Evolutionary conservation across 257 asterid genomes (phyloP), one percentile per base, ranked within the genome.

Genomic region (Rauvolfia tetraphylla): DNA sequence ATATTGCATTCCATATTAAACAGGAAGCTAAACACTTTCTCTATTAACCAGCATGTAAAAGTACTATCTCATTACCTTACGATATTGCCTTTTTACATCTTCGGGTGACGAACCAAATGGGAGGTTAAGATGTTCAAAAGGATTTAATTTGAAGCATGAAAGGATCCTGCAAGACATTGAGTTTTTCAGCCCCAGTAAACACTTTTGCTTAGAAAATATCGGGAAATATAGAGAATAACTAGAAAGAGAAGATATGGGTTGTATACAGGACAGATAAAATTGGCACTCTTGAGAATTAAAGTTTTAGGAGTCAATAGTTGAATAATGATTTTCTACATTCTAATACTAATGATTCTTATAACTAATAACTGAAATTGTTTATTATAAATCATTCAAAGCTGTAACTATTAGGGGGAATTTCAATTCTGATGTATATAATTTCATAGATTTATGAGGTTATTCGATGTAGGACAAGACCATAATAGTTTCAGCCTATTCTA

Each of bases 71-170:
- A 22, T 59, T 79, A 95, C 99, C 98, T 93, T 95, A 68, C 98
- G 99, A 49, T 95, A 95, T 79, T 95, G 99, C 83, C 79, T 90
- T 84, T 89, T 93, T 68, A 95, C 96, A 0, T 90, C 97, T 44
- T 86, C 96, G 38, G 87, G 51, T 56, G 98, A 82, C 58, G 99
- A 91, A 78, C 83, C 88, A 84, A 95, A 89, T 68, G 99, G 88
- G 76, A 95, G 81, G 80, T 95, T 95, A 63, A 95, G 99, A 86
- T 89, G 79, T 68, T 95, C 99, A 89, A 90, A 95, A 56, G 99
- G 90, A 85, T 95, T 95, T 80, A 95, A 83, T 86, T 92, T 95
- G 91, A 95, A 95, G 87, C 99, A 93, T 4, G 99, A 92, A 82
- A 95, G 98, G 79, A 95, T 93, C 98, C 99, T 95, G 82, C 81